Conservation (phyloP, 208 protist genomes). For the Endotrypanum monterogeii region DNA sequence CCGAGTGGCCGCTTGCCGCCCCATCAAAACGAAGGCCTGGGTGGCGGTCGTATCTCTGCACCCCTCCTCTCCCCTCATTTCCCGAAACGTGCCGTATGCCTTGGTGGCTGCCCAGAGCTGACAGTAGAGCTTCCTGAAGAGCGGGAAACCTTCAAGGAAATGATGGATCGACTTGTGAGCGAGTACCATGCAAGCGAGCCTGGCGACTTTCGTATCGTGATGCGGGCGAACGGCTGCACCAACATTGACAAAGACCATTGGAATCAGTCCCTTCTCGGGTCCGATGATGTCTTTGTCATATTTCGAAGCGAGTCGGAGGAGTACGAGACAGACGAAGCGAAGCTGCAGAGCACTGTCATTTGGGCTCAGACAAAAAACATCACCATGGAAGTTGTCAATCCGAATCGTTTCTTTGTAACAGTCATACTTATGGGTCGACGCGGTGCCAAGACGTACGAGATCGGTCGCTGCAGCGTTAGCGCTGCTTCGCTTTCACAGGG, state of each 20-base stretch:
- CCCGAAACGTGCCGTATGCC: constrained; percentile 7
- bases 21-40: too few species aligned
- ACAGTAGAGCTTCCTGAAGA: constrained; percentile 27
- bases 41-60: too few species aligned
- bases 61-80: background rate
- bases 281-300: constrained; percentile 60
- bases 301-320: constrained; percentile 64
- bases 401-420: constrained; percentile 45
- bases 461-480: constrained; percentile 62
- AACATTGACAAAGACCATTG: constrained; percentile 49
- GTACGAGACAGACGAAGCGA: constrained; percentile 39
- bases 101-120: constrained; percentile 29
- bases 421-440: constrained; percentile 60
- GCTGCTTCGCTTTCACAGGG: constrained; percentile 46
- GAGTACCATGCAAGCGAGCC: constrained; percentile 60
- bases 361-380: constrained; percentile 40
- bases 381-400: constrained; percentile 63
- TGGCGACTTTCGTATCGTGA: constrained; percentile 26
- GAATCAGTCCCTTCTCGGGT: constrained; percentile 54
- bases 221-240: constrained; percentile 73
- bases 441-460: constrained; percentile 47
- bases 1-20: background rate
- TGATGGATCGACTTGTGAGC: constrained; percentile 50
- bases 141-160: constrained; percentile 60
- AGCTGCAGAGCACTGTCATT: constrained; percentile 51